Conservation (phyloP, 495 filamentous ascomycete species). For the Apodospora peruviana region DNA sequence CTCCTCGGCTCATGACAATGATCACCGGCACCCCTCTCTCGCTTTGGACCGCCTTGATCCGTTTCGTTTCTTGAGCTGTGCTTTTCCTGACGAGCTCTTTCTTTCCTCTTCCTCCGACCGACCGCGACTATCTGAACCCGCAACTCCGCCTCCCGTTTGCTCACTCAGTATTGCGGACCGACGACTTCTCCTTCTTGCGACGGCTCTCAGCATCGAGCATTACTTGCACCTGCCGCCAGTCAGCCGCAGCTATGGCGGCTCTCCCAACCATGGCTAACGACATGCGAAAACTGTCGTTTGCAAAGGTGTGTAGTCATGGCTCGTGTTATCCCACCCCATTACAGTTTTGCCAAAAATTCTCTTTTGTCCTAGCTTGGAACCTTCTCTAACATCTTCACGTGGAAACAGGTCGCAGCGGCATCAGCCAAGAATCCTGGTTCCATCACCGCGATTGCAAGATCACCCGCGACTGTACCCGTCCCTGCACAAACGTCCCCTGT, state of each 20-base stretch:
- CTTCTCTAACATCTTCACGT: constrained; percentile 7
- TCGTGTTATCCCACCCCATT: too few relatives aligned
- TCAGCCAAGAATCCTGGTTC: constrained; percentile 44
- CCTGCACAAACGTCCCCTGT: not conserved
- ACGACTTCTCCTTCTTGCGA: not conserved
- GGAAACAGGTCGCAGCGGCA: constrained; percentile 40
- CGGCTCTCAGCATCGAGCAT: too few relatives aligned
- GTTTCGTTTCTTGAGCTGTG: constrained; percentile 42
- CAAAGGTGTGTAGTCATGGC: constrained; percentile 46
- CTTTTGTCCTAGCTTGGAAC: not conserved
- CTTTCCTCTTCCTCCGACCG: not conserved
- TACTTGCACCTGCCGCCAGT: too few relatives aligned
- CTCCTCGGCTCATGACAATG: constrained; percentile 32
- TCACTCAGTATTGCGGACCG: not conserved
- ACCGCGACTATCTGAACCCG: constrained; percentile 6
- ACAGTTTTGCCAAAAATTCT: too few relatives aligned
- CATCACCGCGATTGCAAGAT: constrained; percentile 23
- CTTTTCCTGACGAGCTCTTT: constrained; percentile 8
- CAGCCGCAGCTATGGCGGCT: constrained; percentile 20
- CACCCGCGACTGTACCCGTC: constrained; percentile 1
- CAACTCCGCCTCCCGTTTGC: not conserved
- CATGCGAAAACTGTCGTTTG: constrained; percentile 47
- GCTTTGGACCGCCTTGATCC: constrained; percentile 42
- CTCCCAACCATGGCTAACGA: constrained; percentile 39
- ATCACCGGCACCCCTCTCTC: constrained; percentile 43